A percentile compares a stretch with the other conserved stretches of the same genome.
Evolutionary conservation across 2,329 filamentous ascomycete genomes (phyloP).

Genomic region (Hymenoscyphus albidus): DNA sequence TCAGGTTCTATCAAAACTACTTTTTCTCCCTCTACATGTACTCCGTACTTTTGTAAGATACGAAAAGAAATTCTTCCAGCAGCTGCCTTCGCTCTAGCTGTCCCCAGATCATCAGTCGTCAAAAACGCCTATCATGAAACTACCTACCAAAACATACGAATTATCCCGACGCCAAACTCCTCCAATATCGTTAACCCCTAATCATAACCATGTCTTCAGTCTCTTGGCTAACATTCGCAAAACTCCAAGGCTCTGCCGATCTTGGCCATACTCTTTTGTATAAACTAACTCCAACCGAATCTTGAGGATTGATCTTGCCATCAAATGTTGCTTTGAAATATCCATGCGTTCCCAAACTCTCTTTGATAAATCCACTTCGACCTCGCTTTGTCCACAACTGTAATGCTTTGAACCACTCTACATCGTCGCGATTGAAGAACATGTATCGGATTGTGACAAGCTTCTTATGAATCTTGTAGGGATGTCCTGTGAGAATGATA

Average conservation of each 20-base stretch:
- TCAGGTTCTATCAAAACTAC: not conserved
- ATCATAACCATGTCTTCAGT: conserved; percentile 9
- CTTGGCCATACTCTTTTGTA: conserved; percentile 86
- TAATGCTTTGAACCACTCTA: conserved; percentile 95
- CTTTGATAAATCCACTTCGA: conserved; percentile 86
- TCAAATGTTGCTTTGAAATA: conserved; percentile 99
- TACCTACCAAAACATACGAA: not conserved
- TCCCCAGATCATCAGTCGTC: not conserved
- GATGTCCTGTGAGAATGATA: conserved; percentile 89
- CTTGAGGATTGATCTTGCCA: conserved; percentile 90
- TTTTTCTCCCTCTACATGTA: not conserved
- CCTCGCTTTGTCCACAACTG: conserved; percentile 92
- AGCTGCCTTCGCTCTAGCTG: not conserved
- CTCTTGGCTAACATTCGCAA: conserved; percentile 15
- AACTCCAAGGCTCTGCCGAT: conserved; percentile 45
- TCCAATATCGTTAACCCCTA: not conserved
- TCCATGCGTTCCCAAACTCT: conserved; percentile 92
- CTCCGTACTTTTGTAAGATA: not conserved
- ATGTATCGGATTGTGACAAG: conserved; percentile 97
- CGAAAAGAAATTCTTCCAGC: not conserved
- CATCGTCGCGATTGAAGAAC: conserved; percentile 97
- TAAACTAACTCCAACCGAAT: conserved; percentile 84
- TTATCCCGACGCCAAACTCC: not conserved
- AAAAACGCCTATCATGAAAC: not conserved
- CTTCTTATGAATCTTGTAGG: conserved; percentile 98